Evolutionary conservation across 1,284 basidiomycete genomes (phyloP), one percentile per base, ranked within the genome.

Genomic region (Stereum hirsutum): DNA sequence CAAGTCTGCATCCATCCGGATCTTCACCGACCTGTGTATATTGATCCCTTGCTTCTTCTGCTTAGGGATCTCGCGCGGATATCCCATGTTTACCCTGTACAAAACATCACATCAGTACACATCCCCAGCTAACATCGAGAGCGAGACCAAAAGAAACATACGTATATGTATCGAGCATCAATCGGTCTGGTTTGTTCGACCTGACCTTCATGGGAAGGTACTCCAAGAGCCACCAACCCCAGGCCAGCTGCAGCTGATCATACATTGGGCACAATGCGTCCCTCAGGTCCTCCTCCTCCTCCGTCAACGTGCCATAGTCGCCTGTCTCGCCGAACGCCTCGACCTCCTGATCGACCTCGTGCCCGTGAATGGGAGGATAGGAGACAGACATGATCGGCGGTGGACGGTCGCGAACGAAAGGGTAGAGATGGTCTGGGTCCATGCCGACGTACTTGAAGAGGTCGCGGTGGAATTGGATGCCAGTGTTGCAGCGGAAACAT

Each of bases 221-320:
- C 52, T 81, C 78, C 25, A 81, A 56, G 25, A 72, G 42, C 77
- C 77, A 78, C 78, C 78, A 81, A 19, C 37, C 41, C 48, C 56
- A 62, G 35, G 55, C 49, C 17, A 69, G 37, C n/a, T 53, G 46
- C 17, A 81, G 63, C 53, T 77, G 66, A 49, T 81, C 79, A 51
- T 75, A 76, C 11, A 73, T 58, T 0, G 69, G 69, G 26, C 66
- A 65, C 25, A 75, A 49, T 12, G 72, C 68, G 49, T 81, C 78
- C 25, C 56, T 55, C 11, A 72, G 56, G 23, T 79, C 75, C 41
- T 73, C 65, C 34, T 72, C 64, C 50, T 71, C 69, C 54, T 78
- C 75, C 24, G 33, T 17, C 33, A 17, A 35, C 15, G 10, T 35
- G 10, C 33, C 33, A 35, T n/a, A 35, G 33, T 20, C 19, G 24